phyloP scores from a whole-genome alignment of 768 basidiomycete species.

The Pisolithus sp. region DNA sequence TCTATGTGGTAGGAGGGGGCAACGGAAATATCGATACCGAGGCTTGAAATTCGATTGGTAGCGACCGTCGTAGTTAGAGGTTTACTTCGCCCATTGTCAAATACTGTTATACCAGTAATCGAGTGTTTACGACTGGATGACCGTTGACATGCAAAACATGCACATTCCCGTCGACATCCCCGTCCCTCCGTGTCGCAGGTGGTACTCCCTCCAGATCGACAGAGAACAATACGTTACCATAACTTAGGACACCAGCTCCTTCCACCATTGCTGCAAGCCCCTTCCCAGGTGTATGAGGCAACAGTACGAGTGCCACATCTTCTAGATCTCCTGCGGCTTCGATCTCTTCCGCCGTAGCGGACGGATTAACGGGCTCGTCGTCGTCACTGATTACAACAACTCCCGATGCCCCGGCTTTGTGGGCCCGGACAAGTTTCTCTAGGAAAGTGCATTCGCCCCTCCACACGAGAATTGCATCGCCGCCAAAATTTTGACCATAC shows the following conservation, averaged over 20 bases:
- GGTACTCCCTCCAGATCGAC: slow-evolving; percentile 36
- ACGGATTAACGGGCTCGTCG: slow-evolving; percentile 57
- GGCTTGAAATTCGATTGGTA: no score
- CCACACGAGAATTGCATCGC: slow-evolving; percentile 53
- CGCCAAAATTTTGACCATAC: slow-evolving; percentile 42
- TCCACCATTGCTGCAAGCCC: slow-evolving; percentile 52
- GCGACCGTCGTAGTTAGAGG: neutral
- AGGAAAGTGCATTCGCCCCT: slow-evolving; percentile 88
- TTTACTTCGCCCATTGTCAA: neutral
- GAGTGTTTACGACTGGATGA: slow-evolving; percentile 70
- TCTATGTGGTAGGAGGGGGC: neutral
- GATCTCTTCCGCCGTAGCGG: slow-evolving; percentile 52
- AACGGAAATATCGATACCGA: no score
- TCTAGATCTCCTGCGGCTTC: slow-evolving; percentile 50
- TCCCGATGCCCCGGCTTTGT: slow-evolving; percentile 65
- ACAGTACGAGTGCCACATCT: slow-evolving; percentile 53
- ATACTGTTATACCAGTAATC: slow-evolving; percentile 46
- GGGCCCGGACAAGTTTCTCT: slow-evolving; percentile 70
- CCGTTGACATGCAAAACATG: slow-evolving; percentile 72
- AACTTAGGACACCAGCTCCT: slow-evolving; percentile 38
- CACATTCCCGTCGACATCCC: slow-evolving; percentile 19
- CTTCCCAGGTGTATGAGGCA: slow-evolving; percentile 48
- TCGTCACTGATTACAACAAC: slow-evolving; percentile 69
- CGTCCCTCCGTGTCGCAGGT: slow-evolving; percentile 12
- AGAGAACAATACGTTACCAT: slow-evolving; percentile 46